These are phyloP conservation scores for Thozetella sp. DNA, from an alignment of 495 filamentous ascomycete genomes.

Conservation along the genomic window DNA sequence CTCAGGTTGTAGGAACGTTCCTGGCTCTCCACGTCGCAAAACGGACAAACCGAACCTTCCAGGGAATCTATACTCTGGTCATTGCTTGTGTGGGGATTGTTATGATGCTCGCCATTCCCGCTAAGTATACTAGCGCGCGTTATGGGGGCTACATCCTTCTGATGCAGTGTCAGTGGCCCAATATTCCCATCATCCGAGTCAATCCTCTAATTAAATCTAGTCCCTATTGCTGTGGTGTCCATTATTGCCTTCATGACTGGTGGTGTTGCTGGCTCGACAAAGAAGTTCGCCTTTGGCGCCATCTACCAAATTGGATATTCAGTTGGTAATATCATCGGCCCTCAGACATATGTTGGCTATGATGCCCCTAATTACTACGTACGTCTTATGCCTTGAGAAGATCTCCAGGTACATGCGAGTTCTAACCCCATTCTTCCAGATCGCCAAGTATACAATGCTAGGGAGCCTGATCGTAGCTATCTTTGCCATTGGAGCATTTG, in stretches of 20 bases:
- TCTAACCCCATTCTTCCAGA: background rate
- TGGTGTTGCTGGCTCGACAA: background rate
- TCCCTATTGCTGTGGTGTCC: background rate
- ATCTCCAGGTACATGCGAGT: background rate
- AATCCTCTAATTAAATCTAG: background rate
- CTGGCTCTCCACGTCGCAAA: background rate
- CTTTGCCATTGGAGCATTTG: background rate
- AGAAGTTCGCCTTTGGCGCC: background rate
- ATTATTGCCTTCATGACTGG: background rate
- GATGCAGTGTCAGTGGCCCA: background rate
- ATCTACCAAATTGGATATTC: slow-evolving; percentile 1
- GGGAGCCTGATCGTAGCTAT: background rate
- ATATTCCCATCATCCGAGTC: background rate
- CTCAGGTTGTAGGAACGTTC: background rate
- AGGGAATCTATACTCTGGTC: background rate
- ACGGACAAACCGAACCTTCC: background rate
- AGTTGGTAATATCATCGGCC: slow-evolving; percentile 37
- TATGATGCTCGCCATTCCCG: background rate
- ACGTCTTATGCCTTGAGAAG: background rate
- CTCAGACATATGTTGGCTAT: background rate
- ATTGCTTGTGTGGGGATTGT: background rate
- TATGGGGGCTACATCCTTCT: background rate
- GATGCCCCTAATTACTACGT: background rate
- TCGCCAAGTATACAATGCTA: background rate
- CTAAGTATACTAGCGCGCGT: background rate